Evolutionary conservation across 441 rosid species (phyloP).

Genomic region (Pelargonium exstipulatum): DNA sequence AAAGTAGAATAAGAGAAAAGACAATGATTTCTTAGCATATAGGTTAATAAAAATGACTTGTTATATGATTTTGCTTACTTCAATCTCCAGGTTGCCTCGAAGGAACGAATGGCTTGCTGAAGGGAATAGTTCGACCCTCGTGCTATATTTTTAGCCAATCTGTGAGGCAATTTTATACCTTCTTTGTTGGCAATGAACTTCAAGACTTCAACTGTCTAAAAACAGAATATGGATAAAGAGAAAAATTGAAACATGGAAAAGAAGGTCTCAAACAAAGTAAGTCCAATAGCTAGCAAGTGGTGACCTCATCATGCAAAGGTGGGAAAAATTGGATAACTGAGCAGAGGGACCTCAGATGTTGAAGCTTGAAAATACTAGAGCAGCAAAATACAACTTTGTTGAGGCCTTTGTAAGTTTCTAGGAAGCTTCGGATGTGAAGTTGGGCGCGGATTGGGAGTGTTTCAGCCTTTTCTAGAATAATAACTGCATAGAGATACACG

Average conservation of each 20-base stretch:
- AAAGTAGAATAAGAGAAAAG: too few relatives aligned
- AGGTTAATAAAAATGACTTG: too few relatives aligned
- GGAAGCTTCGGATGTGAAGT: too few relatives aligned
- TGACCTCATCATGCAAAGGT: constrained; percentile 27
- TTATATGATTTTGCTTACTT: constrained; percentile 7
- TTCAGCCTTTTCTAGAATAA: too few relatives aligned
- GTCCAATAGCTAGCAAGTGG: background rate
- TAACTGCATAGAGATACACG: too few relatives aligned
- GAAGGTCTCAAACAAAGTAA: background rate
- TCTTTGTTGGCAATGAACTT: constrained; percentile 30
- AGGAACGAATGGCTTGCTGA: constrained; percentile 37
- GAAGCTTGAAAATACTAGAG: constrained; percentile 24
- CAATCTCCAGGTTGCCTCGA: constrained; percentile 29
- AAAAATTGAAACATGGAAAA: background rate
- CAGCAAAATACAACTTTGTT: constrained; percentile 29
- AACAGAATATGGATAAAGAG: background rate
- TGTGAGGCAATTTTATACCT: constrained; percentile 20
- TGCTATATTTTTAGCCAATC: constrained; percentile 18
- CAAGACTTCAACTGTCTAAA: constrained; percentile 27
- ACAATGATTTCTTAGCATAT: too few relatives aligned
- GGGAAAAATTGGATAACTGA: constrained; percentile 19
- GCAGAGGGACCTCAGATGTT: constrained; percentile 20
- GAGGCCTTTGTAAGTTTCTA: constrained; percentile 4
- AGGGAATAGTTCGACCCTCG: constrained; percentile 25
- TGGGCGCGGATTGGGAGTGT: too few relatives aligned